phyloP scores from a whole-genome alignment of 495 filamentous ascomycete species.

The Penicillium lagena region DNA sequence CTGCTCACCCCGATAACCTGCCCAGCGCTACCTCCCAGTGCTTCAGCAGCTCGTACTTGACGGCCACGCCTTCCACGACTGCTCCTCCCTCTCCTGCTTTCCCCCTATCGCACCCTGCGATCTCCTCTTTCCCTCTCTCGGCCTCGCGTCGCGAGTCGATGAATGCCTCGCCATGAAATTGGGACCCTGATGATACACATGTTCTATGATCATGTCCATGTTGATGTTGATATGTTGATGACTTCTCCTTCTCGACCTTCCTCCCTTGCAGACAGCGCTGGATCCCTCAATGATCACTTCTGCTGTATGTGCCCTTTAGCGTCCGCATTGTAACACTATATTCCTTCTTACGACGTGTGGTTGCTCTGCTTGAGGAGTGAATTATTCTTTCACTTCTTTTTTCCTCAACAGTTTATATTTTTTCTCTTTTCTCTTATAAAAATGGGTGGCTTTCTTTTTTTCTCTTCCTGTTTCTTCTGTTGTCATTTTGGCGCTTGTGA shows the following conservation, averaged over 20 bases:
- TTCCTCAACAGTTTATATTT: constrained; percentile 9
- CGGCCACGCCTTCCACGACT: constrained; percentile 28
- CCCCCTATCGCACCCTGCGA: constrained; percentile 11
- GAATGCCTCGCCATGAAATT: constrained; percentile 20
- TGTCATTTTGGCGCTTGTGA: constrained; percentile 12
- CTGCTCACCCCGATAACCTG: constrained; percentile 18
- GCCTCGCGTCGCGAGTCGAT: constrained; percentile 26
- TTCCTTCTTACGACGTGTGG: neutral
- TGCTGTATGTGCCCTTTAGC: constrained; percentile 16
- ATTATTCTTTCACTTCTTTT: constrained; percentile 12
- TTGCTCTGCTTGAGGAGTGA: constrained; percentile 4
- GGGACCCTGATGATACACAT: no score
- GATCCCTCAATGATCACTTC: neutral
- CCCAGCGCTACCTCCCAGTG: constrained; percentile 24
- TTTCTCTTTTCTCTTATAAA: constrained; percentile 9
- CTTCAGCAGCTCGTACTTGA: constrained; percentile 25
- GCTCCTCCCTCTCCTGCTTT: constrained; percentile 37
- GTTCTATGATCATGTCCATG: no score
- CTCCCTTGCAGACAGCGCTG: constrained; percentile 15
- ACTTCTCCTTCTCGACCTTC: neutral
- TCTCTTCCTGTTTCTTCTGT: constrained; percentile 6
- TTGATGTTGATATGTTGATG: constrained; percentile 14
- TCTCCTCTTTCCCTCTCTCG: constrained; percentile 22
- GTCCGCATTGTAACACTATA: constrained; percentile 23
- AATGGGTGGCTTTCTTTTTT: constrained; percentile 8